These are phyloP conservation scores for Leishmania guyanensis DNA, from an alignment of 208 protist genomes.

Conservation along the genomic window DNA sequence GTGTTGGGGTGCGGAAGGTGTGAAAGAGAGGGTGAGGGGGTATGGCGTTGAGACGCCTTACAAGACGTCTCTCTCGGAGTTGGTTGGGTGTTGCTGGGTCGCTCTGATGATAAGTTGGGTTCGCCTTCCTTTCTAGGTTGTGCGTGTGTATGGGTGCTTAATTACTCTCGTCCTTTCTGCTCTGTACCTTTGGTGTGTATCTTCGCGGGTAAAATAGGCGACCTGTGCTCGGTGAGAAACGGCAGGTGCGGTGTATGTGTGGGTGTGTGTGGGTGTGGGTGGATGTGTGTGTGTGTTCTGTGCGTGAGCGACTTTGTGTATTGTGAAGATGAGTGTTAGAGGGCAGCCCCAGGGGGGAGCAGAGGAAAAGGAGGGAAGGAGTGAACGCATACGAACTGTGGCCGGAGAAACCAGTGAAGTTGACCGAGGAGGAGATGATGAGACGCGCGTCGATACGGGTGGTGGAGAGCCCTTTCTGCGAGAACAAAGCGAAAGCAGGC, in stretches of 20 bases:
- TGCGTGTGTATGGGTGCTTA: not conserved
- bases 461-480: not conserved
- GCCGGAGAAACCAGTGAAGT: not conserved
- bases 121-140: not conserved
- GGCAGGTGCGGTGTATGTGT: not conserved
- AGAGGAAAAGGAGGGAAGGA: not conserved
- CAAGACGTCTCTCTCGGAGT: not conserved
- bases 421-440: not conserved
- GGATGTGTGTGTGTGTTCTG: no score
- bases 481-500: not conserved
- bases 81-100: not conserved
- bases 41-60: not conserved
- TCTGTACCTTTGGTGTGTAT: not conserved
- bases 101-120: not conserved
- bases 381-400: not conserved
- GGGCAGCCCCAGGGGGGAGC: not conserved
- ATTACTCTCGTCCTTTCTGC: not conserved
- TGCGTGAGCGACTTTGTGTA: not conserved
- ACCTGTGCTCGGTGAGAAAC: not conserved
- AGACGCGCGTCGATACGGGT: not conserved
- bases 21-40: not conserved
- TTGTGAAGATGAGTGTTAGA: not conserved
- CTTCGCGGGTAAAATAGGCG: not conserved
- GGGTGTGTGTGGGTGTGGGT: no score
- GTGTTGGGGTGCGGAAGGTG: not conserved